These are phyloP conservation scores for Hypoxylon rickii DNA, from an alignment of 495 filamentous ascomycete genomes.

Conservation along the genomic window DNA sequence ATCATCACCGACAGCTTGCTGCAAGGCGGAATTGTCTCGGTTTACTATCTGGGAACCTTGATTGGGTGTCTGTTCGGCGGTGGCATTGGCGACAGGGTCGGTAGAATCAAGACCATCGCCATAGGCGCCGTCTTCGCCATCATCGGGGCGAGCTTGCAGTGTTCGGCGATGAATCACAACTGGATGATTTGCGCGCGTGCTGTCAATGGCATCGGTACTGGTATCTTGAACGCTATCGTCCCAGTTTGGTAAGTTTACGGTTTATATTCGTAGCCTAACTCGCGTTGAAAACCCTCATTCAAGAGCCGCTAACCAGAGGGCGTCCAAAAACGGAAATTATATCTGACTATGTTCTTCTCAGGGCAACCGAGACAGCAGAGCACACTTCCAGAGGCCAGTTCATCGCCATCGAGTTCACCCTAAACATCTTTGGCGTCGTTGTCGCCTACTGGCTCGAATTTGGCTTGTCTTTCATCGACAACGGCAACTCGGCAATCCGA, in stretches of 20 bases:
- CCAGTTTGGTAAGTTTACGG: slow-evolving; percentile 65
- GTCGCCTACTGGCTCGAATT: slow-evolving; percentile 77
- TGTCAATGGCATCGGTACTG: slow-evolving; percentile 74
- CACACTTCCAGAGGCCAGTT: slow-evolving; percentile 73
- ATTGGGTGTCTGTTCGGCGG: slow-evolving; percentile 64
- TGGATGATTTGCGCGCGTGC: slow-evolving; percentile 76
- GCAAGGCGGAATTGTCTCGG: slow-evolving; percentile 70
- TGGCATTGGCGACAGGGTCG: slow-evolving; percentile 64
- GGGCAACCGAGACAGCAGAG: slow-evolving; percentile 67
- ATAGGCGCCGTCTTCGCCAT: slow-evolving; percentile 60
- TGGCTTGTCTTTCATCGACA: slow-evolving; percentile 59
- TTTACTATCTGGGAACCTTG: slow-evolving; percentile 73
- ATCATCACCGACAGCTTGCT: slow-evolving; percentile 65
- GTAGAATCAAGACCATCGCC: slow-evolving; percentile 65
- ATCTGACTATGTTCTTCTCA: slow-evolving; percentile 8
- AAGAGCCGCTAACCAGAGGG: no score
- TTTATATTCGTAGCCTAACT: no score
- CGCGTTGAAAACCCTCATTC: no score
- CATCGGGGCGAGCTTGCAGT: slow-evolving; percentile 64
- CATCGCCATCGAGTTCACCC: slow-evolving; percentile 72
- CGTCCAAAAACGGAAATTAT: no score
- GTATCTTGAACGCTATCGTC: slow-evolving; percentile 71
- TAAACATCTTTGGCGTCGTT: slow-evolving; percentile 76
- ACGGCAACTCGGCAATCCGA: slow-evolving; percentile 58
- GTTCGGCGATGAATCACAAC: slow-evolving; percentile 63